Conservation (phyloP, 257 asterid genomes). For the Catharanthus roseus region DNA sequence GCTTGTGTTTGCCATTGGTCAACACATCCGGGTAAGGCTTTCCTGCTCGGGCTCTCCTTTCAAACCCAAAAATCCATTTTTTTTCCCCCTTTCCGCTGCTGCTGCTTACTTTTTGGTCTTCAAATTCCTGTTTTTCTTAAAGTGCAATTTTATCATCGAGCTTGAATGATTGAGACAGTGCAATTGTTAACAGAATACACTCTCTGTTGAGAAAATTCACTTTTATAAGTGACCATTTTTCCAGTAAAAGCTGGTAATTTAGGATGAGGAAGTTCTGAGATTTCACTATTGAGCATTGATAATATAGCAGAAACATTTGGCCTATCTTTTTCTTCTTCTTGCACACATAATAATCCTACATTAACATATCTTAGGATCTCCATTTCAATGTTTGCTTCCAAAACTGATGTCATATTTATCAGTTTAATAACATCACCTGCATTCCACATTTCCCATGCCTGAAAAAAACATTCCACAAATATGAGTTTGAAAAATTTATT, state of each 20-base stretch:
- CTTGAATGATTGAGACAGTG: slow-evolving; percentile 33
- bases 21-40: too few relatives aligned
- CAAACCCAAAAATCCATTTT: too few relatives aligned
- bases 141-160: too few relatives aligned
- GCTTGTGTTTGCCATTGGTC: too few relatives aligned
- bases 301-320: slow-evolving; percentile 43
- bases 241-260: slow-evolving; percentile 32
- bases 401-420: slow-evolving; percentile 38
- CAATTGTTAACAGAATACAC: slow-evolving; percentile 31
- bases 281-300: slow-evolving; percentile 53
- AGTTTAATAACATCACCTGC: slow-evolving; percentile 22
- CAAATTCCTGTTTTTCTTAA: too few relatives aligned
- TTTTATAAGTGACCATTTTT: slow-evolving; percentile 21
- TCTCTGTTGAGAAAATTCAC: slow-evolving; percentile 30
- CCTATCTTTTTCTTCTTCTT: slow-evolving; percentile 52
- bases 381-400: slow-evolving; percentile 7
- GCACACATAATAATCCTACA: slow-evolving; percentile 62
- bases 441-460: slow-evolving; percentile 57
- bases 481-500: too few relatives aligned
- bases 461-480: too few relatives aligned
- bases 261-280: slow-evolving; percentile 43
- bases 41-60: too few relatives aligned
- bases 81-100: too few relatives aligned
- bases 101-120: too few relatives aligned
- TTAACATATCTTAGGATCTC: slow-evolving; percentile 53